phyloP scores from a whole-genome alignment of 1,284 basidiomycete species.

The Inonotus hispidus region DNA sequence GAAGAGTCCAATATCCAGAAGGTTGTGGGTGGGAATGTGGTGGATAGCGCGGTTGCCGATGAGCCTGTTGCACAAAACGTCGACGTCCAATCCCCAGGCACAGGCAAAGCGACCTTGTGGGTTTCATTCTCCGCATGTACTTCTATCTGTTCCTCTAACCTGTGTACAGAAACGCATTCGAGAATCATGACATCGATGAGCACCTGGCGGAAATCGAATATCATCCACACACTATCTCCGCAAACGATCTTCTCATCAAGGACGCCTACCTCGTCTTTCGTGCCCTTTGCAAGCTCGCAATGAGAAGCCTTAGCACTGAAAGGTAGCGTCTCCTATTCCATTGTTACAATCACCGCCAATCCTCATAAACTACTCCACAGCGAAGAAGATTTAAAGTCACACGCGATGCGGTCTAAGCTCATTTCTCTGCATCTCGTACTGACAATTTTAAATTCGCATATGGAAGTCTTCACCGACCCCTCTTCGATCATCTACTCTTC shows the following conservation, averaged over 20 bases:
- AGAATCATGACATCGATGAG: conserved; percentile 27
- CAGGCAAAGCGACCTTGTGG: conserved; percentile 8
- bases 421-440: conserved; percentile 90
- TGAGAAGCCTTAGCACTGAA: conserved; percentile 92
- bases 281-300: conserved; percentile 94
- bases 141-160: background rate
- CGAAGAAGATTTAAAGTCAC: conserved; percentile 89
- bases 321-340: conserved; percentile 48
- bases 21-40: conserved; percentile 12
- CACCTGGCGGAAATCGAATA: conserved; percentile 24
- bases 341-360: background rate
- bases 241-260: conserved; percentile 87
- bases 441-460: conserved; percentile 88
- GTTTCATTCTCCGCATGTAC: background rate
- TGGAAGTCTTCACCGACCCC: conserved; percentile 84
- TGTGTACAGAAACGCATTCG: conserved; percentile 23
- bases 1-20: conserved; percentile 9
- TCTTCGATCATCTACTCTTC: conserved; percentile 84
- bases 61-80: background rate
- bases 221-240: conserved; percentile 38
- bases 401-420: conserved; percentile 93
- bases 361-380: conserved; percentile 35
- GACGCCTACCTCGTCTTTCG: conserved; percentile 96
- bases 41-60: conserved; percentile 13
- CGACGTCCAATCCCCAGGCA: conserved; percentile 7